Conservation (phyloP, 495 filamentous ascomycete genomes). For the Letharia columbiana region DNA sequence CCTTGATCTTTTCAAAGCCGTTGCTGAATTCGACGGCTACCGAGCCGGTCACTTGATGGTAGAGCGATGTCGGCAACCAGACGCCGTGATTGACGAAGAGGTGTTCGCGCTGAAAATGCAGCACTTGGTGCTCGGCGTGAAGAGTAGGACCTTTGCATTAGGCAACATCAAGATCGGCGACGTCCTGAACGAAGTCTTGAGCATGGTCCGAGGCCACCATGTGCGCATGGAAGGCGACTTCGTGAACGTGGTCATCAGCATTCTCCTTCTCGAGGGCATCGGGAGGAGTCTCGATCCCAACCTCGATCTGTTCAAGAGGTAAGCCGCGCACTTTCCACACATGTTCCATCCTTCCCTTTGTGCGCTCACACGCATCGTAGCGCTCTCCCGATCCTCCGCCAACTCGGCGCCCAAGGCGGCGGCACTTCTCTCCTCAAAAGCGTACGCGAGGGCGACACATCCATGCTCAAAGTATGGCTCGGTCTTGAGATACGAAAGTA, state of each 20-base stretch:
- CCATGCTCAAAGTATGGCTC: slow-evolving; percentile 92
- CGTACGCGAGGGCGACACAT: slow-evolving; percentile 62
- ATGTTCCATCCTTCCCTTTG: neutral
- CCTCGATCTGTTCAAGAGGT: slow-evolving; percentile 80
- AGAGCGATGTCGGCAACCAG: slow-evolving; percentile 83
- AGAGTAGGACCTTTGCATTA: slow-evolving; percentile 79
- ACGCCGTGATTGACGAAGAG: slow-evolving; percentile 77
- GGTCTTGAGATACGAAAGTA: slow-evolving; percentile 82
- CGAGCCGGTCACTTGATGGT: slow-evolving; percentile 94
- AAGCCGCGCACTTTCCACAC: slow-evolving; percentile 22
- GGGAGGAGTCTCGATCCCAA: slow-evolving; percentile 78
- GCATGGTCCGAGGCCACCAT: slow-evolving; percentile 89
- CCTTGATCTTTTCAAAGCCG: slow-evolving; percentile 87
- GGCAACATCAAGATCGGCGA: slow-evolving; percentile 97
- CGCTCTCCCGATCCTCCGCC: slow-evolving; percentile 82
- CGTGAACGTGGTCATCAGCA: slow-evolving; percentile 95
- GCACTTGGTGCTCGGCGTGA: slow-evolving; percentile 83
- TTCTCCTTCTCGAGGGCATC: slow-evolving; percentile 89
- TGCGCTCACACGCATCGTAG: slow-evolving; percentile 34
- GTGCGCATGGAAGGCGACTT: slow-evolving; percentile 96
- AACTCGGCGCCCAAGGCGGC: slow-evolving; percentile 74
- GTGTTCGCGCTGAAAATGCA: slow-evolving; percentile 95
- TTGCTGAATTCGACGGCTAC: slow-evolving; percentile 96
- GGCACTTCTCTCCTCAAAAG: slow-evolving; percentile 48
- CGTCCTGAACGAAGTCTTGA: slow-evolving; percentile 78